Percentiles rank a stretch among this genome's conserved stretches.
Conservation (phyloP, 768 basidiomycete species). For the Tricholoma matsutake region DNA sequence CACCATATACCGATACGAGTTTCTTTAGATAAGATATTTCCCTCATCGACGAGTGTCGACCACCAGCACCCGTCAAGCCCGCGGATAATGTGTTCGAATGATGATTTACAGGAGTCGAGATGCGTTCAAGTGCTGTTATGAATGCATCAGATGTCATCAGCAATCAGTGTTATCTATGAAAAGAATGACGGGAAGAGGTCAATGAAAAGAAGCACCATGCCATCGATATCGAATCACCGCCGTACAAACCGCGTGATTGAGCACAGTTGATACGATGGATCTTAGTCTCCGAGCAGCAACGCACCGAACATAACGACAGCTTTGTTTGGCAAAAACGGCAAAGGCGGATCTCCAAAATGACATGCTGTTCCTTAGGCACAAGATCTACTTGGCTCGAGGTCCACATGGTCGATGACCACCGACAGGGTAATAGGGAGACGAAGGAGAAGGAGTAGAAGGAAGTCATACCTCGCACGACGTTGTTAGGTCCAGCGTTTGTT, state of each 20-base stretch:
- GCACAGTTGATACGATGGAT: background rate
- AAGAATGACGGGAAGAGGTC: conserved; percentile 7
- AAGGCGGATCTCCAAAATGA: background rate
- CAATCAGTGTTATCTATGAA: conserved; percentile 16
- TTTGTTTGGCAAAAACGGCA: background rate
- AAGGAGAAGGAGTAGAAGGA: conserved; percentile 9
- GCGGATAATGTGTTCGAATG: conserved; percentile 34
- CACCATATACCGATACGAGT: conserved; percentile 67
- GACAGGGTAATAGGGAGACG: background rate
- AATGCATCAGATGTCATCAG: conserved; percentile 21
- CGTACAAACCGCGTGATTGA: conserved; percentile 23
- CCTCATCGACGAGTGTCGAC: conserved; percentile 63
- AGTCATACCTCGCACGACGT: conserved; percentile 37
- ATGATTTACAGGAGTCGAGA: conserved; percentile 41
- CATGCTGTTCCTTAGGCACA: background rate
- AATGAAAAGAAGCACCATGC: conserved; percentile 14
- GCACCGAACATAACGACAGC: background rate
- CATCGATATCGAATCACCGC: conserved; percentile 12
- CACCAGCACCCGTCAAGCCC: conserved; percentile 38
- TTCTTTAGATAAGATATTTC: conserved; percentile 65
- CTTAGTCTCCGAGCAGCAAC: background rate
- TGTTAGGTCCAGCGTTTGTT: conserved; percentile 19
- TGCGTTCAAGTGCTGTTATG: conserved; percentile 58
- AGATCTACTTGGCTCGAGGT: background rate
- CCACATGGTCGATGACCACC: conserved; percentile 1